phyloP scores from a whole-genome alignment of 106 monocot genomes.

The Iris macrosiphon region DNA sequence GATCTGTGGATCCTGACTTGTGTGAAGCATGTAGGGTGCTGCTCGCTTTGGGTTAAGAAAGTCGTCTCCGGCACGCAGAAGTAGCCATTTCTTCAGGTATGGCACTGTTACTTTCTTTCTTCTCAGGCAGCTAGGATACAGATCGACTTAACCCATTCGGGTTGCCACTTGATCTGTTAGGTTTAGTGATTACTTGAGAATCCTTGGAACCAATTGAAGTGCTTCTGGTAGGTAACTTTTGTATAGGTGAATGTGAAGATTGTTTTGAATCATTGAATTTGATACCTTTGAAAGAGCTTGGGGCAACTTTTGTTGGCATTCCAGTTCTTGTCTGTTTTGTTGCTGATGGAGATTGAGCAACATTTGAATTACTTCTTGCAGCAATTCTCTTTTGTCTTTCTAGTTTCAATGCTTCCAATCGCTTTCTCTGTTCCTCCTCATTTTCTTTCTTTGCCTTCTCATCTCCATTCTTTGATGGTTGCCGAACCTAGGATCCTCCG shows the following conservation, averaged over 20 bases:
- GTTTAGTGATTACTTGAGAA: slow-evolving; percentile 22
- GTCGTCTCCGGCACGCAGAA: slow-evolving; percentile 25
- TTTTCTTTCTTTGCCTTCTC: no score
- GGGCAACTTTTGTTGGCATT: slow-evolving; percentile 19
- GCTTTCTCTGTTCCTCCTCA: slow-evolving; percentile 52
- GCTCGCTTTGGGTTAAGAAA: slow-evolving; percentile 43
- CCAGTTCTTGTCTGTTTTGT: slow-evolving; percentile 20
- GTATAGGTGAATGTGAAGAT: slow-evolving; percentile 31
- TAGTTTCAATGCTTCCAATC: slow-evolving; percentile 70
- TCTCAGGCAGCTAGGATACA: slow-evolving; percentile 32
- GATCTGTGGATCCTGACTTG: slow-evolving; percentile 12
- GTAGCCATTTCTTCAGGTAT: slow-evolving; percentile 9
- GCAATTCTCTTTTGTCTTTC: slow-evolving; percentile 83
- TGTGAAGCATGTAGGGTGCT: slow-evolving; percentile 6
- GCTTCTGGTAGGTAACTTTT: slow-evolving; percentile 20
- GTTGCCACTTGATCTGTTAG: slow-evolving; percentile 9
- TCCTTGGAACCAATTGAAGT: slow-evolving; percentile 15
- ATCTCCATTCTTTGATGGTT: no score
- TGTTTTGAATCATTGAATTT: slow-evolving; percentile 51
- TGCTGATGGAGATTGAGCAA: slow-evolving; percentile 18
- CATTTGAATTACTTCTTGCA: slow-evolving; percentile 38
- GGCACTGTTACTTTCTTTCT: slow-evolving; percentile 32
- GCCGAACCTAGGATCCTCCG: no score
- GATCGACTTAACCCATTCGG: slow-evolving; percentile 19
- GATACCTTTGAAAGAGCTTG: slow-evolving; percentile 27